Percentiles rank a stretch among this genome's conserved stretches.
Evolutionary conservation across 306 rosid genomes (phyloP).

Genomic region (Aeschynomene evenia): DNA sequence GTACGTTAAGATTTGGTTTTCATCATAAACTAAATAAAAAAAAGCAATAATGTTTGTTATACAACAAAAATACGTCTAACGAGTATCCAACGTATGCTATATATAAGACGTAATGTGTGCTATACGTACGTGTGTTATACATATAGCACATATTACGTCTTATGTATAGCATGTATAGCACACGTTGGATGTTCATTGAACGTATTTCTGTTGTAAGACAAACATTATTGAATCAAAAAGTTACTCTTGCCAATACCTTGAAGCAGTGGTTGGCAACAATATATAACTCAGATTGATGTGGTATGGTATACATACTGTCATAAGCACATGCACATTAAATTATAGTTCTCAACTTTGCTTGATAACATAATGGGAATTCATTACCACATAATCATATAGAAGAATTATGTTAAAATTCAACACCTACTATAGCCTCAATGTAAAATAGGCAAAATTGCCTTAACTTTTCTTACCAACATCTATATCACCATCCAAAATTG

Average conservation of each 20-base stretch:
- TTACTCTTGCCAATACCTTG: not conserved
- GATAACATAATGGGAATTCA: constrained; percentile 23
- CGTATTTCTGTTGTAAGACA: too few species aligned
- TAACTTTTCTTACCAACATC: constrained; percentile 41
- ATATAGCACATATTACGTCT: too few species aligned
- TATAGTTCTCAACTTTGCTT: constrained; percentile 13
- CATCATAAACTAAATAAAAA: not conserved
- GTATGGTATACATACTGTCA: not conserved
- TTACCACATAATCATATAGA: constrained; percentile 19
- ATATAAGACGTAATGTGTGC: too few species aligned
- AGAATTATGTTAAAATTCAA: constrained; percentile 1
- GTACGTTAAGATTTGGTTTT: not conserved
- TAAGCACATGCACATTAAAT: not conserved
- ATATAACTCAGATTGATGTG: not conserved
- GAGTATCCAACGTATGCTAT: too few species aligned
- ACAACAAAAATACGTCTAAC: too few species aligned
- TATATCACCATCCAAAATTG: constrained; percentile 91
- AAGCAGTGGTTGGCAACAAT: not conserved
- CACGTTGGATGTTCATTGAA: too few species aligned
- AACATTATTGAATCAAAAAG: too few species aligned
- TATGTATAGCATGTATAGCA: too few species aligned
- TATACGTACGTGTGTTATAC: too few species aligned
- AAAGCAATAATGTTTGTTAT: too few species aligned
- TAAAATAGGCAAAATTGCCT: constrained; percentile 19
- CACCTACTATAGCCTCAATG: constrained; percentile 8